Evolutionary conservation across 306 rosid genomes (phyloP), one percentile per base, ranked within the genome.

Genomic region (Pachyrhizus erosus): DNA sequence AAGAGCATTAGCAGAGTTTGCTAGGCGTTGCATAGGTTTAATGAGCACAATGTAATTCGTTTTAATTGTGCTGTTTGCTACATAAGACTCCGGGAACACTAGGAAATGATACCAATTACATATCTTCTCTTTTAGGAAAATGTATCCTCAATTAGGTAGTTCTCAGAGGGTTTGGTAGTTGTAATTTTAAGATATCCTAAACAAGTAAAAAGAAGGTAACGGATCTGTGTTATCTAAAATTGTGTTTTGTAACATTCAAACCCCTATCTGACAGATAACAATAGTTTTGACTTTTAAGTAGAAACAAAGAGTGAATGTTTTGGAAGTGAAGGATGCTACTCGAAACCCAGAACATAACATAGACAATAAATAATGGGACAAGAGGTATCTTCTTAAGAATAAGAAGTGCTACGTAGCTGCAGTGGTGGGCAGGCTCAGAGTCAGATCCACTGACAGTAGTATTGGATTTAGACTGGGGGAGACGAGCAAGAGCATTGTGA

Each of bases 91-190:
- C n/a, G n/a, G 20, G 48, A 60, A 60, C 55, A 51, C 24, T 24
- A 46, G 51, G 24, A 31, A 27, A 42, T 39, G 42, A 29, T 76
- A 64, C 43, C 26, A n/a, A 45, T 66, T 60, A 45, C 23, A 12
- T 3, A 0, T 54, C 39, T 76, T 80, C 45, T 75, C 43, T 46
- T 55, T 66, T 65, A 55, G 84, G 77, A 84, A 65, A 66, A 79
- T 33, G 21, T 64, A 9, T 17, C 70, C 48, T 39, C 46, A 65
- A 42, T 15, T 34, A 17, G 24, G 31, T 21, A 49, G 39, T 42
- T 82, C 51, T 75, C 60, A 54, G 26, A 18, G 20, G 37, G 12
- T 64, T 29, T 24, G 43, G 43, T 62, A 69, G 71, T 58, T 39
- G 33, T 45, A 43, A 31, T 34, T 66, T 34, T 34, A 34, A 14